Conservation (phyloP, 2,329 filamentous ascomycete species). For the Xylaria sp. region DNA sequence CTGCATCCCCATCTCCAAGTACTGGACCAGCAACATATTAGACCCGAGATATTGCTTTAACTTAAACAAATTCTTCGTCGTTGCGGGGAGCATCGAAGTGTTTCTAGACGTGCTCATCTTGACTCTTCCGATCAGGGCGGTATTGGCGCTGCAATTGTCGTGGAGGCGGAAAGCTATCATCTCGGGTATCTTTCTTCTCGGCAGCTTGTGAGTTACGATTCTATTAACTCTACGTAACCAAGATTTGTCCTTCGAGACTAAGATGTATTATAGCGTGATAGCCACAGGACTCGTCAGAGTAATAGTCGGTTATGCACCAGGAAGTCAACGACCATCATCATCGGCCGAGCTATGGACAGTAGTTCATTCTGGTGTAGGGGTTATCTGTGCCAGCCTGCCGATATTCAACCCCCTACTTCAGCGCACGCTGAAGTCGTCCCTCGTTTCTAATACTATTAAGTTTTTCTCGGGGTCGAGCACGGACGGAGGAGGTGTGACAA, state of each 20-base stretch:
- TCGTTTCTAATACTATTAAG: conserved; percentile 1
- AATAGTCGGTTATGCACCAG: conserved; percentile 19
- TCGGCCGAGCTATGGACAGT: conserved; percentile 17
- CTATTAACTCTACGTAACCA: neutral
- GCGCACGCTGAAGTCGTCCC: conserved; percentile 8
- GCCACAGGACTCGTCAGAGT: conserved; percentile 21
- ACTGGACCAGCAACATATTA: conserved; percentile 6
- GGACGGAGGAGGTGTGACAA: neutral
- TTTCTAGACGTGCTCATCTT: conserved; percentile 7
- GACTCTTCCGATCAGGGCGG: conserved; percentile 9
- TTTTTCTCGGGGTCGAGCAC: neutral
- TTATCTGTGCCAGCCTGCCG: conserved; percentile 30
- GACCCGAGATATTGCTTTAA: conserved; percentile 4
- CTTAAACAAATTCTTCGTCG: conserved; percentile 3
- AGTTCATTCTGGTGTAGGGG: conserved; percentile 23
- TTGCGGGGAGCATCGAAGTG: conserved; percentile 1
- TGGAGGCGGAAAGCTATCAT: conserved; percentile 21
- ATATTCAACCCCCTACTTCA: conserved; percentile 24
- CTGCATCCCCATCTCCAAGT: conserved; percentile 2
- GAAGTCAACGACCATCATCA: conserved; percentile 22
- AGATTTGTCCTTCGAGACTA: neutral
- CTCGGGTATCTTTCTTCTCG: conserved; percentile 28
- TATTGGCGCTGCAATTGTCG: conserved; percentile 12
- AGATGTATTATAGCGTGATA: conserved; percentile 9
- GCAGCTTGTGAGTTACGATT: conserved; percentile 25